Base-by-base conservation (phyloP, 2,329 filamentous ascomycete genomes). In the Aspergillus carbonarius region DNA sequence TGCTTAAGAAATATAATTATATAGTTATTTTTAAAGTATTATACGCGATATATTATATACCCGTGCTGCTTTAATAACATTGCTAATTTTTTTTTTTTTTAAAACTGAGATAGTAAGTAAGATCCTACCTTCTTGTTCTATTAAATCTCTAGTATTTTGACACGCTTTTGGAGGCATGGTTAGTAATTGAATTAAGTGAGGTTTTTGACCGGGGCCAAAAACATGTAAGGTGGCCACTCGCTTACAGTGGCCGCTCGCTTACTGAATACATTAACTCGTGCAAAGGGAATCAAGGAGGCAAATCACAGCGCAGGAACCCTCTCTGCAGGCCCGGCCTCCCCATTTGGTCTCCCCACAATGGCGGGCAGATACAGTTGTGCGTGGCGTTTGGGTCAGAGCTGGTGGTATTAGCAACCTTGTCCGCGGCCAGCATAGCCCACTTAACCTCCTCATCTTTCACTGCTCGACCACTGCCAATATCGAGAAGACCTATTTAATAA, bases 321-420 rank as follows among this genome's bases (percentile, higher is more conserved):
- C 18, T 44, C 25, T 42, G n/a, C 23, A 44, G 51, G n/a, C 20
- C 39, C 25, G 51, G 25, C 37, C 25, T 44, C 37, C 42, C 51
- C 51, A 54, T 44, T 32, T 13, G 25, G 51, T 13, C 37, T 12
- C 51, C 51, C 51, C 51, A 44, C 51, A 54, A 44, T 42, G 51
- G 39, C 23, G 51, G 37, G n/a, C 51, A 44, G 37, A 44, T 54
- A 44, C 27, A 30, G 40, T 30, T 9, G 18, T 40, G n/a, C 17
- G 37, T 34, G n/a, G 17, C n/a, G 27, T 18, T 27, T 34, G 18
- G 17, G 5, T 35, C 13, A 32, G 18, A 51, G 12, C 20, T 25
- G 5, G 48, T 37, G 25, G 15, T 25, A 32, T n/a, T 13, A 23
- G 20, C 15, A 51, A 37, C 48, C 18, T n/a, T n/a, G n/a, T n/a